Conservation (phyloP, 1,139 yeast genomes). For the Nakaseomyces kungkrabaensis region DNA sequence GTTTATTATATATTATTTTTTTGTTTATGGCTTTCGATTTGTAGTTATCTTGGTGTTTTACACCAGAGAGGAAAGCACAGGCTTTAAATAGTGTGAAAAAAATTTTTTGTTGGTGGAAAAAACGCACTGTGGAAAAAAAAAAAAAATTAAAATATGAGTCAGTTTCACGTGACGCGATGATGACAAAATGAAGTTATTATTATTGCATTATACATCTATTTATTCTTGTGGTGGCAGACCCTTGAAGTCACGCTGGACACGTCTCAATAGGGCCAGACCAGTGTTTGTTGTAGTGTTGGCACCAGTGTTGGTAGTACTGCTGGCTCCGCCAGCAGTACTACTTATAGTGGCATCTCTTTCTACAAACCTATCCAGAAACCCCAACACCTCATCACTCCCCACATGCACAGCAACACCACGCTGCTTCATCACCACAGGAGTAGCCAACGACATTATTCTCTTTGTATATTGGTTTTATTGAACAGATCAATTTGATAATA, state of each 20-base stretch:
- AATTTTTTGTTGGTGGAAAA: no score
- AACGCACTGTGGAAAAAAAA: no score
- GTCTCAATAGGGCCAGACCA: conserved; percentile 45
- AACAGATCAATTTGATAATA: no score
- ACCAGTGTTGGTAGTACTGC: neutral
- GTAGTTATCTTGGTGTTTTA: no score
- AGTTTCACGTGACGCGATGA: no score
- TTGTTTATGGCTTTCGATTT: no score
- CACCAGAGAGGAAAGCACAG: no score
- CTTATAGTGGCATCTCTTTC: conserved; percentile 5
- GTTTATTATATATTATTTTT: neutral
- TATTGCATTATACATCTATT: neutral
- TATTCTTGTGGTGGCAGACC: conserved; percentile 51
- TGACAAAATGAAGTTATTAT: no score
- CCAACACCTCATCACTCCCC: conserved; percentile 36
- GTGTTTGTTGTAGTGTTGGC: conserved; percentile 8
- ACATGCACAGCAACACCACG: conserved; percentile 26
- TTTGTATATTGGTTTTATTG: neutral
- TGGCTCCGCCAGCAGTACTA: conserved; percentile 3
- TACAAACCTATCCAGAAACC: conserved; percentile 37
- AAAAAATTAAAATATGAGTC: no score
- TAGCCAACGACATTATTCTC: conserved; percentile 30
- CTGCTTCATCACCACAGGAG: conserved; percentile 39
- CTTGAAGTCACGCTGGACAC: conserved; percentile 62
- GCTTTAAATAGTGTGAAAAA: no score